Percentiles rank a stretch among this genome's conserved stretches.
Conservation (phyloP, 2,329 filamentous ascomycete species). For the Ambrosiella xylebori region DNA sequence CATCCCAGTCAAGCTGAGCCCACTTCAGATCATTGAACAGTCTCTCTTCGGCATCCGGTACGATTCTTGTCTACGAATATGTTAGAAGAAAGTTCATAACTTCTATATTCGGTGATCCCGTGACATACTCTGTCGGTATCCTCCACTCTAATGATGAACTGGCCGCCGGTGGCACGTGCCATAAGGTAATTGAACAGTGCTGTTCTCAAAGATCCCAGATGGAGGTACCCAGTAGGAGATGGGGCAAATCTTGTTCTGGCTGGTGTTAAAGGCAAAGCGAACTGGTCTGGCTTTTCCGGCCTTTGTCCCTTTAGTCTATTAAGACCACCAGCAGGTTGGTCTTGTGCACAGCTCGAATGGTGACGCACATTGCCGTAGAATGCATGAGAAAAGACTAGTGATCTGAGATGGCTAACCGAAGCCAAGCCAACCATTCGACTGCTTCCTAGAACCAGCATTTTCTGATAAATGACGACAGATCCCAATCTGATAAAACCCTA, state of each 20-base stretch:
- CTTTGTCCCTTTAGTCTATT: slow-evolving; percentile 5
- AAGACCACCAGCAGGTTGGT: neutral
- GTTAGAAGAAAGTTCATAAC: slow-evolving; percentile 10
- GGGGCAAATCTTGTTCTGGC: slow-evolving; percentile 63
- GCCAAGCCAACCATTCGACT: neutral
- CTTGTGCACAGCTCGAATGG: neutral
- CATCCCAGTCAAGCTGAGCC: slow-evolving; percentile 85
- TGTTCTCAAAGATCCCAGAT: slow-evolving; percentile 79
- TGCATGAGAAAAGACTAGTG: neutral
- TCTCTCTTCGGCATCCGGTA: slow-evolving; percentile 60
- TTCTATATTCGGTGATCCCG: neutral
- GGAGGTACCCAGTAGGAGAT: slow-evolving; percentile 84
- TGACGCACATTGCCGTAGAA: neutral
- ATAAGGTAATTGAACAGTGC: slow-evolving; percentile 91
- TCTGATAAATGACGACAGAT: neutral
- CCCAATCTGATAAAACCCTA: neutral
- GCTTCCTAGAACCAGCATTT: slow-evolving; percentile 1
- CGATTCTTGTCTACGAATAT: slow-evolving; percentile 50
- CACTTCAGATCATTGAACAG: slow-evolving; percentile 69
- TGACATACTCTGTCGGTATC: slow-evolving; percentile 72
- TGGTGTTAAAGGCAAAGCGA: slow-evolving; percentile 34
- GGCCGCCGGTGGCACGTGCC: slow-evolving; percentile 71
- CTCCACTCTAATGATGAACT: slow-evolving; percentile 82
- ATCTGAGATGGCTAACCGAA: neutral
- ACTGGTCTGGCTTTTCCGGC: slow-evolving; percentile 2